A percentile compares a stretch with the other conserved stretches of the same genome.
These are phyloP conservation scores for Euphrasia arctica DNA, from an alignment of 305 asterid species.

Conservation along the genomic window DNA sequence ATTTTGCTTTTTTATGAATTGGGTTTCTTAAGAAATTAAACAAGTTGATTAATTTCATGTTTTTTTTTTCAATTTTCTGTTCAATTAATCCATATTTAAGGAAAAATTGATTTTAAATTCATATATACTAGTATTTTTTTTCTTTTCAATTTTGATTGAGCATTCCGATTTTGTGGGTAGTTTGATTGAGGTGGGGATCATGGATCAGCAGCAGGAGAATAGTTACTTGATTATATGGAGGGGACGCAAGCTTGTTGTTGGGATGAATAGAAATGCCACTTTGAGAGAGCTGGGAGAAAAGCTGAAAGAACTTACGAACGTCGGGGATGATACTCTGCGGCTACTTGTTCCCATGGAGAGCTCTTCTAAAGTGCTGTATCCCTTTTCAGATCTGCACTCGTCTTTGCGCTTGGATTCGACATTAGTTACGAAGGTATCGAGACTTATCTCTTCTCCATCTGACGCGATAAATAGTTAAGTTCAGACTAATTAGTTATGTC, in stretches of 20 bases:
- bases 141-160: background rate
- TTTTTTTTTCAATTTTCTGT: background rate
- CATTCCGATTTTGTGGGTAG: conserved; percentile 3
- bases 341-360: conserved; percentile 62
- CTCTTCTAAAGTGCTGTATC: conserved; percentile 64
- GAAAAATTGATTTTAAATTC: conserved; percentile 2
- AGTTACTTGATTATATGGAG: conserved; percentile 67
- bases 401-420: conserved; percentile 49
- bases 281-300: conserved; percentile 75
- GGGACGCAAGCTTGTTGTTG: conserved; percentile 51
- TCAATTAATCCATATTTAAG: background rate
- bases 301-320: conserved; percentile 63
- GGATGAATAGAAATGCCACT: conserved; percentile 47
- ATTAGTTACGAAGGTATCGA: conserved; percentile 52
- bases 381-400: conserved; percentile 78
- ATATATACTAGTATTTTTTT: background rate
- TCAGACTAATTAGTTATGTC: too few species aligned
- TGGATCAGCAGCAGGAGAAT: conserved; percentile 46
- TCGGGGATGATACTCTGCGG: conserved; percentile 66
- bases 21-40: conserved; percentile 2
- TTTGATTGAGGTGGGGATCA: conserved; percentile 30
- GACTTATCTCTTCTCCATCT: too few species aligned
- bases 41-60: background rate
- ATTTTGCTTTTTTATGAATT: conserved; percentile 1
- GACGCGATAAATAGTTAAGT: background rate